Evolutionary conservation across 2,329 filamentous ascomycete genomes (phyloP), one percentile per base, ranked within the genome.

Genomic region (Aspergillus chevalieri): DNA sequence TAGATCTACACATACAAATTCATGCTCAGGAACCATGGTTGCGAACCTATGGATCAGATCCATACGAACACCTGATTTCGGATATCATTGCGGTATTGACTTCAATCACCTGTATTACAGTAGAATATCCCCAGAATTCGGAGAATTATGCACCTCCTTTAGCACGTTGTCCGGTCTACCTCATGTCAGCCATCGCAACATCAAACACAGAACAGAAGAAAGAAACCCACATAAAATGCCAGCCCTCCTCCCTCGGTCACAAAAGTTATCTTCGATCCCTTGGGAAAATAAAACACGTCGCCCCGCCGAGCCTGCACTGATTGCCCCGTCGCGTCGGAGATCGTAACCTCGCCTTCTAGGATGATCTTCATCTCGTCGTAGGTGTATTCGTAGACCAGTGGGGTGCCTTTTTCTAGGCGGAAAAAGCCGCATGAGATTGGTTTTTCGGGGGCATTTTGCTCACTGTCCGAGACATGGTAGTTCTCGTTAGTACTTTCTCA

Each of bases 351-450:
- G 12, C 84, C 84, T 58, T 86, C 83, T 8, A 87, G 68, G 55
- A 87, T 83, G 62, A 87, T 84, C 73, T 87, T 87, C 80, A 85
- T 85, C 73, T 87, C 84, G 61, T 87, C 79, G 67, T 86, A 87
- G 38, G 75, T 81, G 68, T 87, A 87, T 28, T 77, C 80, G 71
- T 87, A 87, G 7, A 82, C 80, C 15, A 87, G 75, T 1, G 82
- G 80, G 3, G 81, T 81, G 58, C 84, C 83, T 57, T 84, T 83
- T 59, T 85, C 82, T 9, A 87, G 74, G 10, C 83, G 77, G 72
- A 85, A 87, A 63, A 87, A 79, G 19, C 84, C 84, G 6, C 74
- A 73, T 0, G 79, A 80, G 52, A 86, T 78, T 51, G 84, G 83
- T 59, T 78, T 80, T 9, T 79, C 76, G 12, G 78, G 66, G 64